Base-by-base conservation (phyloP, 1,139 yeast genomes). In the Zygoascus meyerae region DNA sequence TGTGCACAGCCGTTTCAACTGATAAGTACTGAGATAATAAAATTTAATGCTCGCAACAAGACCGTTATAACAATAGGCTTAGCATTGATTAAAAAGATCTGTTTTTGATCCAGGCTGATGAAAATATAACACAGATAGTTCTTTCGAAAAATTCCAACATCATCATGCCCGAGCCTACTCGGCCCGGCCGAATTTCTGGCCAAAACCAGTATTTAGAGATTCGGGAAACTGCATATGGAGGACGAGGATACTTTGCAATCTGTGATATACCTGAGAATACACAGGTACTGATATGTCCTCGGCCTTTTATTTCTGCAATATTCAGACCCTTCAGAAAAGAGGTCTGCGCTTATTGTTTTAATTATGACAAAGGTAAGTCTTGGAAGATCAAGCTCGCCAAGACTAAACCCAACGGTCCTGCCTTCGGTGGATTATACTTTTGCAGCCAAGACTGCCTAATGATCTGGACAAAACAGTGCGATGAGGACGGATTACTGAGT, bases 161-260 rank as follows among this genome's bases (percentile, higher is more conserved):
- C 7, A 21, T 21, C 4, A 21, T 21, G 26, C 26, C 26, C 7
- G 26, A 21, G 26, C 26, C 26, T 7, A 7, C 7, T 21, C 7
- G 26, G 4, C 4, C 7, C 26, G 26, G 26, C 4, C 26, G 26
- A 21, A 21, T 21, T 21, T 21, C 26, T 21, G 26, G 26, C 7
- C 26, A 21, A 21, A 21, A 21, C 26, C 26, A 21, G 39, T 17
- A 38, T 11, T 45, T 55, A 33, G 51, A 53, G 17, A 48, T 62
- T 21, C 52, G 57, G 21, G 48, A 47, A 5, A 63, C 67, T 2
- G 32, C 52, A 15, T 61, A 63, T 49, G 69, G 85, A 6, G 86
- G 90, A 10, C 69, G 87, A 50, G 86, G 87, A 1, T 81, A 84
- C 53, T 81, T 78, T 60, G 76, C 86, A 12, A 56, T 55, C 2